Evolutionary conservation across 257 asterid genomes (phyloP), one percentile per base, ranked within the genome.

Genomic region (Rubia yunnanensis): DNA sequence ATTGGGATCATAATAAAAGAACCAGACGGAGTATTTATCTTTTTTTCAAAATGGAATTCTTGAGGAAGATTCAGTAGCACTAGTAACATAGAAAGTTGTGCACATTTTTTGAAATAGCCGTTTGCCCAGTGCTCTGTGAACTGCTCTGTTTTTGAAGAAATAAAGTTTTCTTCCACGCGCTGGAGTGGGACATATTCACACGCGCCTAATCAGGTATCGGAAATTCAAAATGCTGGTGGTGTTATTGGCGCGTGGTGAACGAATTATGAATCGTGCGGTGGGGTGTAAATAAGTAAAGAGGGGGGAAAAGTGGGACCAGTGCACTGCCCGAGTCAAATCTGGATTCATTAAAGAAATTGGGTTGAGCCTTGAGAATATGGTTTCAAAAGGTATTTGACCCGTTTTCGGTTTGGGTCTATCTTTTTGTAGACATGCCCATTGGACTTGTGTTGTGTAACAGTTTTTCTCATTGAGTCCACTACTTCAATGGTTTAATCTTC

Each of bases 251-350:
- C 44, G 50, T 50, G n/a, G 39, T 10, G 8, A 0, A 50, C 24
- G 8, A 20, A 20, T 7, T 18, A 20, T 50, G 14, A n/a, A n/a
- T 50, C 13, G 4, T 1, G 27, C n/a, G 27, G 57, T 50, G 24
- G 57, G 57, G 3, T n/a, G 3, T 44, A 20, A 44, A 44, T 44
- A 44, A 44, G 52, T 44, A 44, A 1, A 14, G 65, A 79, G 68
- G 18, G 68, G 24, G 9, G 13, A 44, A 78, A 83, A 28, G 73
- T 70, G 67, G 66, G 64, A 52, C 38, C 27, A 48, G 54, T 74
- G 84, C 89, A 80, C 90, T 84, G 90, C 90, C 88, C 88, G 70
- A 84, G 86, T 69, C 82, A 72, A 83, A 50, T 50, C 57, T 22
- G 48, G 53, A 48, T 39, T 27, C 34, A 31, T 35, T 63, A 77